Evolutionary conservation across 1,284 basidiomycete species (phyloP).

Genomic region (Cyathus olla): DNA sequence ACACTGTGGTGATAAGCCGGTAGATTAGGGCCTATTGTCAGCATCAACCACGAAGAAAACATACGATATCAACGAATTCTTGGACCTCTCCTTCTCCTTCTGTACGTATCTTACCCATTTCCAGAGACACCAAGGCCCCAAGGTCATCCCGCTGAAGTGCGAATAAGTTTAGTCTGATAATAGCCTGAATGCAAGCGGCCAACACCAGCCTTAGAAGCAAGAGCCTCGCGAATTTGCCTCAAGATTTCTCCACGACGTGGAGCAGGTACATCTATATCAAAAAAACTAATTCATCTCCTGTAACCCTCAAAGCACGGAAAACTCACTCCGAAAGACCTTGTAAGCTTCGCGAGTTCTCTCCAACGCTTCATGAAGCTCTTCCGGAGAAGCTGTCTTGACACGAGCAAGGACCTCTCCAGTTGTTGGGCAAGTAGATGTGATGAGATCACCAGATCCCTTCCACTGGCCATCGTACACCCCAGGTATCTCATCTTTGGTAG

Average conservation of each 20-base stretch:
- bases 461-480: constrained; percentile 86
- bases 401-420: constrained; percentile 82
- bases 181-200: constrained; percentile 1
- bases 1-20: constrained; percentile 43
- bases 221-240: constrained; percentile 87
- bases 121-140: constrained; percentile 86
- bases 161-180: neutral
- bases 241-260: constrained; percentile 91
- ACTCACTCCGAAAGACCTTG: constrained; percentile 67
- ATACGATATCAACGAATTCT: constrained; percentile 93
- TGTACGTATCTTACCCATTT: constrained; percentile 97
- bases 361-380: constrained; percentile 76
- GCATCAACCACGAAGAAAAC: constrained; percentile 15
- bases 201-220: constrained; percentile 77
- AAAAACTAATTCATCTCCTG: neutral
- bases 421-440: constrained; percentile 79
- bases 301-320: neutral
- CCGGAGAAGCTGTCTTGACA: constrained; percentile 74
- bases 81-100: constrained; percentile 95
- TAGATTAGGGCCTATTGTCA: neutral
- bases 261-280: constrained; percentile 72
- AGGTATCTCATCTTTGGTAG: constrained; percentile 61
- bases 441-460: constrained; percentile 79
- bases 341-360: constrained; percentile 80
- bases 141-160: constrained; percentile 78